Base-by-base conservation (phyloP, 768 basidiomycete species). In the Mycena amicta region DNA sequence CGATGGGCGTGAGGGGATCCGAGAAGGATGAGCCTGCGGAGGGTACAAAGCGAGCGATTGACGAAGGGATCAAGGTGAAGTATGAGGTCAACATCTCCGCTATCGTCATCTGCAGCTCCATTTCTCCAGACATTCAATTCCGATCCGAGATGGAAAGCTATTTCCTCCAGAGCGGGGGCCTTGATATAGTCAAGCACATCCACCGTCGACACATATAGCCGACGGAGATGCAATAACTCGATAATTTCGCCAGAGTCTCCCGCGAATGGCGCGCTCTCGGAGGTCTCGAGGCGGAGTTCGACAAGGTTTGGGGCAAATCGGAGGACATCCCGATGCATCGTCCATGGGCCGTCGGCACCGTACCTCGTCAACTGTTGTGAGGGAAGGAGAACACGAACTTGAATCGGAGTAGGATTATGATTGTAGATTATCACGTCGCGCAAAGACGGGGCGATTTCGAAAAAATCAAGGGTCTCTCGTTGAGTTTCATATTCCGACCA, bases 351-450 rank as follows among this genome's bases (percentile, higher is more conserved):
- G 8, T 8, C 18, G 33, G 18, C 8, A 18, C 18, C 33, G 33
- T 37, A 37, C 18, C 33, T 37, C 33, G 33, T 37, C 8, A 37
- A 18, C 8, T 37, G 8, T 18, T 8, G 18, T 8, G 18, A 37
- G 8, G 33, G 33, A n/a, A n/a, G 50, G 29, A 28, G 50, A 29
- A 51, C 3, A 16, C 11, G 18, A 39, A 40, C 33, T 15, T 37
- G 33, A 41, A 37, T 29, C n/a, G 52, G 37, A 28, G 33, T 43
- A 4, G 15, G 52, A n/a, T n/a, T n/a, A n/a, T n/a, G n/a, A n/a
- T 53, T 53, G 39, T 26, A 40, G 52, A 53, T 39, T 43, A 39
- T 41, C 33, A 53, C n/a, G 52, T 53, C 52, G 27, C 31, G 37
- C 4, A 53, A 18, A 28, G 52, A 53, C 28, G 52, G 37, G 25